phyloP scores from a whole-genome alignment of 768 basidiomycete species.

The Kondoa subrosea region DNA sequence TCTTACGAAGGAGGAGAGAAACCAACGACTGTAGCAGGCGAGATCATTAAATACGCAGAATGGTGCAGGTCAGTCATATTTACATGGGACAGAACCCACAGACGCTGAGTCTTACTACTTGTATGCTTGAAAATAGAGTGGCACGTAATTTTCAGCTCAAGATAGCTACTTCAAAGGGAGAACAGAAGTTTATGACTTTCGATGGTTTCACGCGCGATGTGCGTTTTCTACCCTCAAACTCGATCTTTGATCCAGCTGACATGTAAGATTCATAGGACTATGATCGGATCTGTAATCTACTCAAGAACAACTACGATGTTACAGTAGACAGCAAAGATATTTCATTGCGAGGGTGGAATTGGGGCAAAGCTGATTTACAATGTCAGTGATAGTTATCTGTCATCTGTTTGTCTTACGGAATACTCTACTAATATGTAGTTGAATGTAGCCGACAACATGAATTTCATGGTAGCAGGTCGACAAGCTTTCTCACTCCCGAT shows the following conservation, averaged over 20 bases:
- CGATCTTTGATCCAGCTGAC: slow-evolving; percentile 10
- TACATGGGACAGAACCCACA: too few species aligned
- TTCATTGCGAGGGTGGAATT: slow-evolving; percentile 92
- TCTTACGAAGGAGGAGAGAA: slow-evolving; percentile 46
- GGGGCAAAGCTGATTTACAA: slow-evolving; percentile 89
- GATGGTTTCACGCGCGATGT: slow-evolving; percentile 89
- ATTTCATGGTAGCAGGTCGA: slow-evolving; percentile 74
- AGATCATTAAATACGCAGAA: slow-evolving; percentile 53
- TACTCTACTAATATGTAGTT: not conserved
- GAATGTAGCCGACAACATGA: slow-evolving; percentile 62
- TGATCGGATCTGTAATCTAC: slow-evolving; percentile 57
- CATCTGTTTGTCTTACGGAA: not conserved
- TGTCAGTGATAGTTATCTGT: too few species aligned
- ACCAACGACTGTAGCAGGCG: slow-evolving; percentile 44
- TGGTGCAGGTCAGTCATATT: slow-evolving; percentile 28
- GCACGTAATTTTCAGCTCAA: slow-evolving; percentile 82
- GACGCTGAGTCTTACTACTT: too few species aligned
- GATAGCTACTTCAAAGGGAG: slow-evolving; percentile 46
- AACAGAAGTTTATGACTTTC: slow-evolving; percentile 56
- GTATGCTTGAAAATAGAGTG: too few species aligned
- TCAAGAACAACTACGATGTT: slow-evolving; percentile 75
- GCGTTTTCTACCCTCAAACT: slow-evolving; percentile 29
- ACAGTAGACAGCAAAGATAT: slow-evolving; percentile 71
- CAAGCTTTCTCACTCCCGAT: slow-evolving; percentile 77
- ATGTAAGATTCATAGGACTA: slow-evolving; percentile 48